A percentile compares a stretch with the other conserved stretches of the same genome.
Conservation (phyloP, 2,329 filamentous ascomycete genomes). For the Coniochaeta sp. region DNA sequence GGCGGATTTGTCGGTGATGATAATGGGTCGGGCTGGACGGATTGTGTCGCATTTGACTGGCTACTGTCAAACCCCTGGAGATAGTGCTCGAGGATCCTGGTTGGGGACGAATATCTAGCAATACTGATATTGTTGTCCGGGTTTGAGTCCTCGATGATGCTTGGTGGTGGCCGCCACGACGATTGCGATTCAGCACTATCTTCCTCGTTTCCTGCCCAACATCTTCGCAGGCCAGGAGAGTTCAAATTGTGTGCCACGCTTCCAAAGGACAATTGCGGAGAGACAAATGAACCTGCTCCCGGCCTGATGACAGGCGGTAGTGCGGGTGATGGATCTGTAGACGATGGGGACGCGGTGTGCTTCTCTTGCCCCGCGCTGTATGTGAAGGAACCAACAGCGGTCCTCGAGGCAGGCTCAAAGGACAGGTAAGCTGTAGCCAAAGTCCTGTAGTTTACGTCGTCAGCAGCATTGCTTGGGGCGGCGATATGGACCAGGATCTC, state of each 20-base stretch:
- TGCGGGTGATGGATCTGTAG: background rate
- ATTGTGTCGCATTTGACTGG: constrained; percentile 13
- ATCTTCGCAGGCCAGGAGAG: constrained; percentile 13
- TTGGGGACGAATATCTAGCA: constrained; percentile 36
- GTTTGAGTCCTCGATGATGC: constrained; percentile 49
- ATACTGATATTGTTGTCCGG: constrained; percentile 26
- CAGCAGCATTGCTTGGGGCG: constrained; percentile 38
- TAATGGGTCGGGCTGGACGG: background rate
- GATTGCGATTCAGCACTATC: constrained; percentile 15
- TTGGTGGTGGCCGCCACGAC: constrained; percentile 38
- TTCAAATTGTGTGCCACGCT: constrained; percentile 20
- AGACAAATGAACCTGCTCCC: constrained; percentile 4
- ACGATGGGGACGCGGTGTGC: background rate
- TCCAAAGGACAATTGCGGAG: constrained; percentile 20
- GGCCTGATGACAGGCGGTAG: background rate
- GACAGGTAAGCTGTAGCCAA: constrained; percentile 43
- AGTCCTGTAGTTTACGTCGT: constrained; percentile 42
- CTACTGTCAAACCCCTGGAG: constrained; percentile 28
- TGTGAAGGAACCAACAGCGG: background rate
- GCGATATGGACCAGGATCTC: constrained; percentile 51
- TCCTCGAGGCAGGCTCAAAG: constrained; percentile 28
- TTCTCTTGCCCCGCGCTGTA: background rate
- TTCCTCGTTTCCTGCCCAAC: constrained; percentile 2
- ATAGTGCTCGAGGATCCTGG: constrained; percentile 41
- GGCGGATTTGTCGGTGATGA: background rate